Conservation (phyloP, 2,329 filamentous ascomycete species). For the Curvularia sp. region DNA sequence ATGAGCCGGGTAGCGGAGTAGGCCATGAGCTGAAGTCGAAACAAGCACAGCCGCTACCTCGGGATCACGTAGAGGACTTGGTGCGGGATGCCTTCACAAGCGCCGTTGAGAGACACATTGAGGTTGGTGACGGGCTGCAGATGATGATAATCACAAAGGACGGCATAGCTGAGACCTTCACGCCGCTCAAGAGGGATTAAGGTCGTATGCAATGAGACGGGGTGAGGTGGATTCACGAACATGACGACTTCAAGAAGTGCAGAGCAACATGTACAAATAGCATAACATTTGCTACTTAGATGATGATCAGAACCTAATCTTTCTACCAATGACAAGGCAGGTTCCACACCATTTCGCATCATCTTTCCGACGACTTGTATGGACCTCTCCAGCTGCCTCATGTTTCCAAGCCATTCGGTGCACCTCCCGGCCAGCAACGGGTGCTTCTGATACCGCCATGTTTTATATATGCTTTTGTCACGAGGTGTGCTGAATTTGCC, state of each 20-base stretch:
- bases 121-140: conserved; percentile 95
- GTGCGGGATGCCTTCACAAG: conserved; percentile 98
- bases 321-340: conserved; percentile 8
- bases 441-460: neutral
- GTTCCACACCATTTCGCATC: neutral
- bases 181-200: conserved; percentile 74
- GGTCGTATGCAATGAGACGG: conserved; percentile 18
- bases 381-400: neutral
- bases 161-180: conserved; percentile 85
- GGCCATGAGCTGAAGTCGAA: conserved; percentile 81
- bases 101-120: conserved; percentile 97
- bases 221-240: conserved; percentile 44
- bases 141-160: conserved; percentile 90
- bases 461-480: neutral
- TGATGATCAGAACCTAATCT: conserved; percentile 1
- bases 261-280: conserved; percentile 30
- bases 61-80: conserved; percentile 78
- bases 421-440: neutral
- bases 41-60: conserved; percentile 71
- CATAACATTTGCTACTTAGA: conserved; percentile 20
- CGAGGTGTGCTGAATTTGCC: neutral
- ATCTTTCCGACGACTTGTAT: neutral
- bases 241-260: conserved; percentile 44
- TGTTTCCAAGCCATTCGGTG: neutral
- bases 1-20: conserved; percentile 82